phyloP scores from a whole-genome alignment of 2,329 filamentous ascomycete genomes.

The Fusarium illudens region DNA sequence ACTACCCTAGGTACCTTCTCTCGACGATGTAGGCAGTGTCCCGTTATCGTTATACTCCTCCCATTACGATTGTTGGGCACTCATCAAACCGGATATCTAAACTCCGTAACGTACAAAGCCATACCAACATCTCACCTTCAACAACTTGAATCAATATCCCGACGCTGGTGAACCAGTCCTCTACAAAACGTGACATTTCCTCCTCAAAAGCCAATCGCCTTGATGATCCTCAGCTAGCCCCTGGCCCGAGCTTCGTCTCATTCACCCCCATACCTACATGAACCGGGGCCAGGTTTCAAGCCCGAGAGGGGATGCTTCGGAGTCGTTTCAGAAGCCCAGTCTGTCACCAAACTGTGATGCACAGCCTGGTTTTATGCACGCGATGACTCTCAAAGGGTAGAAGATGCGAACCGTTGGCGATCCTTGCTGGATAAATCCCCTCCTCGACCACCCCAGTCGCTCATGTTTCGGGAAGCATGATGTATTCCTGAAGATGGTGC shows the following conservation, averaged over 20 bases:
- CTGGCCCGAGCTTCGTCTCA: conserved; percentile 34
- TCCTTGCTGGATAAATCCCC: neutral
- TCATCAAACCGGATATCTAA: neutral
- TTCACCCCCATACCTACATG: conserved; percentile 14
- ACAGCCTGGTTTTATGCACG: neutral
- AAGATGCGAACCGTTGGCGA: neutral
- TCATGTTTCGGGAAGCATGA: conserved; percentile 22
- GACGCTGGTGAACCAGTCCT: neutral
- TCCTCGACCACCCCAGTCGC: neutral
- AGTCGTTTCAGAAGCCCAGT: conserved; percentile 29
- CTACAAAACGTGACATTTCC: conserved; percentile 9
- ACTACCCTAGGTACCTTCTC: neutral
- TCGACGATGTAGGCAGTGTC: neutral
- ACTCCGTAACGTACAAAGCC: neutral
- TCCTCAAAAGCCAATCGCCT: conserved; percentile 18
- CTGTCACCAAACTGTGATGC: conserved; percentile 9
- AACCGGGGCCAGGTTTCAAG: conserved; percentile 31
- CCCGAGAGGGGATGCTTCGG: conserved; percentile 12
- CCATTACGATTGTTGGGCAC: neutral
- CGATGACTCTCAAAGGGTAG: neutral
- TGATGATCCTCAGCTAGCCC: conserved; percentile 2
- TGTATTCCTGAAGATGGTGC: conserved; percentile 33
- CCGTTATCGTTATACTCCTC: neutral
- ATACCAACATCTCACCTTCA: neutral
- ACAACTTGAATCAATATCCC: neutral